These are phyloP conservation scores for Nakaseomyces kungkrabaensis DNA, from an alignment of 1,139 yeast species.

Conservation along the genomic window DNA sequence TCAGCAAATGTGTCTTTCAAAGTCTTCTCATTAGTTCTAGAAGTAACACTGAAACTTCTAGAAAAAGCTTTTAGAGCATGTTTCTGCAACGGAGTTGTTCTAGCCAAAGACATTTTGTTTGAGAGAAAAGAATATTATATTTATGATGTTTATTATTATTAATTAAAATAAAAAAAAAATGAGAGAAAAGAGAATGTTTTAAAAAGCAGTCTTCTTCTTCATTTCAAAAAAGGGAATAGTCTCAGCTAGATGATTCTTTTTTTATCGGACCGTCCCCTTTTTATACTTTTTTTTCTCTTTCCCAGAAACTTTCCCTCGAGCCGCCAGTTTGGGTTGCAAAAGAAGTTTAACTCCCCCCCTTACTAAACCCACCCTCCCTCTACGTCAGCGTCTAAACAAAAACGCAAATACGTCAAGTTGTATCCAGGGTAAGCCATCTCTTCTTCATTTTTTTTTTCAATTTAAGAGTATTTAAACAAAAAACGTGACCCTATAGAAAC, in stretches of 20 bases:
- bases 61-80: constrained; percentile 1
- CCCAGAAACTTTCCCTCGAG: too few species aligned
- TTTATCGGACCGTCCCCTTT: neutral
- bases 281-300: neutral
- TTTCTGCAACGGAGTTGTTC: neutral
- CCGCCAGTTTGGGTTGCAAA: too few species aligned
- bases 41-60: neutral
- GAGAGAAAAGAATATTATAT: neutral
- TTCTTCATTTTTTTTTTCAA: too few species aligned
- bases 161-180: too few species aligned
- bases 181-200: too few species aligned
- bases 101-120: neutral
- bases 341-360: too few species aligned
- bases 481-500: neutral
- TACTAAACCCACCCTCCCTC: too few species aligned
- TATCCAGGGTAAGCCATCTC: too few species aligned
- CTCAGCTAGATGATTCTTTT: too few species aligned
- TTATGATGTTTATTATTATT: neutral
- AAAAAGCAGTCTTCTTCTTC: too few species aligned
- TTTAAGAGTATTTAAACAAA: neutral
- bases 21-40: constrained; percentile 36
- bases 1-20: constrained; percentile 91
- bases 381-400: neutral
- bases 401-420: too few species aligned
- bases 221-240: too few species aligned